Percentiles rank a stretch among this genome's conserved stretches.
Evolutionary conservation across 2,329 filamentous ascomycete genomes (phyloP).

Genomic region (Gremmenia infestans): DNA sequence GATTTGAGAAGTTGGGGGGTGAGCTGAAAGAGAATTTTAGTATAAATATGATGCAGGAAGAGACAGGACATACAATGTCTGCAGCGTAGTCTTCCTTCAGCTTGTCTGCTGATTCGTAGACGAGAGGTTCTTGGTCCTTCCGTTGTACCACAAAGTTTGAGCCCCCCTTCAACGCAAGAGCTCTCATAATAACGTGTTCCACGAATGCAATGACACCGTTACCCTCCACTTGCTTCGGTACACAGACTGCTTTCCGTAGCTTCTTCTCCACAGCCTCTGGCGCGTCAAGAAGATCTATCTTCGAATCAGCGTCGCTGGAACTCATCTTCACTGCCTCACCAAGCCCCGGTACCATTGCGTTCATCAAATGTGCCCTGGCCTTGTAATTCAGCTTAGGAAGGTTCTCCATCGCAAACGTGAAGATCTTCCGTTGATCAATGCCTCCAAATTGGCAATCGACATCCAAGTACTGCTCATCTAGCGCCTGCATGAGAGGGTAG

Average conservation of each 20-base stretch:
- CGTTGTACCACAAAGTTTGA: slow-evolving; percentile 65
- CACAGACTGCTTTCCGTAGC: slow-evolving; percentile 77
- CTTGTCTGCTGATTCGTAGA: slow-evolving; percentile 71
- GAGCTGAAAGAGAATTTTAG: slow-evolving; percentile 43
- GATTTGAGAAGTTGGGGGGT: slow-evolving; percentile 85
- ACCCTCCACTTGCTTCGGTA: slow-evolving; percentile 70
- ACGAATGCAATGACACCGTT: slow-evolving; percentile 86
- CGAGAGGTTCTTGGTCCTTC: slow-evolving; percentile 66
- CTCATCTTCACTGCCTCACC: slow-evolving; percentile 80
- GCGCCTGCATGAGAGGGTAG: slow-evolving; percentile 82
- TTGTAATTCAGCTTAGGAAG: slow-evolving; percentile 82
- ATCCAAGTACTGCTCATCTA: slow-evolving; percentile 79
- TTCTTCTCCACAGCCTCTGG: slow-evolving; percentile 74
- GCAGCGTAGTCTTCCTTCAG: slow-evolving; percentile 75
- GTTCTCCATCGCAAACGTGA: slow-evolving; percentile 78
- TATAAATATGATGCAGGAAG: background rate
- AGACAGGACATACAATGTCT: slow-evolving; percentile 58
- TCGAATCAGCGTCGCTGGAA: slow-evolving; percentile 69
- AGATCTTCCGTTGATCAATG: slow-evolving; percentile 84
- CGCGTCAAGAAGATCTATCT: slow-evolving; percentile 87
- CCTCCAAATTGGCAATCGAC: slow-evolving; percentile 88
- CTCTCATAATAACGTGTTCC: slow-evolving; percentile 80
- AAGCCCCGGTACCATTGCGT: slow-evolving; percentile 86
- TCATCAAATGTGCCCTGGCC: slow-evolving; percentile 66
- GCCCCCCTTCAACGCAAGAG: slow-evolving; percentile 53